Percentiles rank a stretch among this genome's conserved stretches.
Conservation (phyloP, 2,329 filamentous ascomycete genomes). For the Penicillium brevicompactum region DNA sequence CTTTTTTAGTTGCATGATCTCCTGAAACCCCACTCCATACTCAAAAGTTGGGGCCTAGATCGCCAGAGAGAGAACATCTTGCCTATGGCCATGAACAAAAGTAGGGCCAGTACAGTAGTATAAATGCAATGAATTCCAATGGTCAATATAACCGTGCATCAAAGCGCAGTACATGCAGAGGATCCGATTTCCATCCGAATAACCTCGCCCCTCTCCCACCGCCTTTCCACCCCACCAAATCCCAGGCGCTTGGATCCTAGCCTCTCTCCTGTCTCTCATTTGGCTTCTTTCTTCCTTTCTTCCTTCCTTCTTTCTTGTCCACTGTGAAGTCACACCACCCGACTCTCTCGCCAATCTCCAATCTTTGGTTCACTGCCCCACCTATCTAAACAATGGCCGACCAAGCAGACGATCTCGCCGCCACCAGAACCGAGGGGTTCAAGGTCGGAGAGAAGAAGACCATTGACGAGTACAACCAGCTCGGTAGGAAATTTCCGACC, state of each 20-base stretch:
- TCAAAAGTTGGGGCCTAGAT: slow-evolving; percentile 10
- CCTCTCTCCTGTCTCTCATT: slow-evolving; percentile 4
- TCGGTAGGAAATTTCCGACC: slow-evolving; percentile 65
- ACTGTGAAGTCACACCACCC: not conserved
- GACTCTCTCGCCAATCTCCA: not conserved
- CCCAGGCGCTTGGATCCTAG: slow-evolving; percentile 19
- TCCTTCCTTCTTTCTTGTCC: not conserved
- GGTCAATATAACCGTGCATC: slow-evolving; percentile 12
- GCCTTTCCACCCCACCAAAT: slow-evolving; percentile 34
- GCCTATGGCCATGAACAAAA: not conserved
- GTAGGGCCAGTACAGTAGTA: not conserved
- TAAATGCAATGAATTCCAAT: not conserved
- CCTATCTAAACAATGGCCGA: slow-evolving; percentile 62
- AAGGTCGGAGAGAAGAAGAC: slow-evolving; percentile 99
- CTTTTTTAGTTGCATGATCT: slow-evolving; percentile 1
- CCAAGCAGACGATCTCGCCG: slow-evolving; percentile 78
- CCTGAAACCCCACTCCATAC: slow-evolving; percentile 3
- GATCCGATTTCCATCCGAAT: slow-evolving; percentile 19
- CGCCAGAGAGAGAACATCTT: not conserved
- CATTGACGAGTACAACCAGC: slow-evolving; percentile 87
- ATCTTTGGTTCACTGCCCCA: slow-evolving; percentile 18
- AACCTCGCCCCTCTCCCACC: slow-evolving; percentile 33
- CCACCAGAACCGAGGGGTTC: slow-evolving; percentile 91
- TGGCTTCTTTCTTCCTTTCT: not conserved
- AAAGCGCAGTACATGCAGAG: not conserved